These are phyloP conservation scores for Oryza coarctata DNA, from an alignment of 176 grass and related monocot genomes.

Conservation along the genomic window DNA sequence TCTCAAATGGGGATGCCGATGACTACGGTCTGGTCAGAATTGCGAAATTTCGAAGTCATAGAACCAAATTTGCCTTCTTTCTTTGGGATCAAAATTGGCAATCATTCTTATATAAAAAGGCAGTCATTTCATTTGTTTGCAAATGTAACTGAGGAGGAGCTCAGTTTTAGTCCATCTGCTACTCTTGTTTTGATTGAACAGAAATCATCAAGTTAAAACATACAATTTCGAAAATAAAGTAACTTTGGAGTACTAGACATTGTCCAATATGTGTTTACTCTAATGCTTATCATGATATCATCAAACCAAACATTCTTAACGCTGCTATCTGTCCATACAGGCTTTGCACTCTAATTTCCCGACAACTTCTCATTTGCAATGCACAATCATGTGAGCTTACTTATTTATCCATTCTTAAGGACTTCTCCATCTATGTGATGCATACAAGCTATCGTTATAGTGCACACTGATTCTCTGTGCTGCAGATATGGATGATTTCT, in stretches of 20 bases:
- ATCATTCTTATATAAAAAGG: too few species aligned
- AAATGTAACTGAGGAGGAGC: not conserved
- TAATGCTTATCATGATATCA: not conserved
- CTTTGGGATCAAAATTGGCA: not conserved
- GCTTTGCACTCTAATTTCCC: constrained; percentile 38
- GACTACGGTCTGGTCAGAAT: not conserved
- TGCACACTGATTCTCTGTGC: not conserved
- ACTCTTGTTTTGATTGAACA: not conserved
- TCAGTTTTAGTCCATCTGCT: not conserved
- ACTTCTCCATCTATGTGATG: not conserved
- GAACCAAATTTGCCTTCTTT: not conserved
- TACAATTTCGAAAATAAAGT: not conserved
- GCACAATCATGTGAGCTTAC: constrained; percentile 59
- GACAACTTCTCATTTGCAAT: constrained; percentile 42
- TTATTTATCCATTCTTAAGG: constrained; percentile 30
- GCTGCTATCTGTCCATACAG: constrained; percentile 30
- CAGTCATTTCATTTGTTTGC: not conserved
- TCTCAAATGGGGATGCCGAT: not conserved
- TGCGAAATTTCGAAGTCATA: not conserved
- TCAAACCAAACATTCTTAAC: constrained; percentile 5
- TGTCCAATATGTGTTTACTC: not conserved
- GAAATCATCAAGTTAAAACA: not conserved
- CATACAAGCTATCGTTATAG: constrained; percentile 7
- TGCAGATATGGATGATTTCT: constrained; percentile 52
- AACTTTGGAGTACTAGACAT: not conserved